A percentile compares a stretch with the other conserved stretches of the same genome.
These are phyloP conservation scores for Xerocomellus intermedius DNA, from an alignment of 768 basidiomycete species.

Conservation along the genomic window DNA sequence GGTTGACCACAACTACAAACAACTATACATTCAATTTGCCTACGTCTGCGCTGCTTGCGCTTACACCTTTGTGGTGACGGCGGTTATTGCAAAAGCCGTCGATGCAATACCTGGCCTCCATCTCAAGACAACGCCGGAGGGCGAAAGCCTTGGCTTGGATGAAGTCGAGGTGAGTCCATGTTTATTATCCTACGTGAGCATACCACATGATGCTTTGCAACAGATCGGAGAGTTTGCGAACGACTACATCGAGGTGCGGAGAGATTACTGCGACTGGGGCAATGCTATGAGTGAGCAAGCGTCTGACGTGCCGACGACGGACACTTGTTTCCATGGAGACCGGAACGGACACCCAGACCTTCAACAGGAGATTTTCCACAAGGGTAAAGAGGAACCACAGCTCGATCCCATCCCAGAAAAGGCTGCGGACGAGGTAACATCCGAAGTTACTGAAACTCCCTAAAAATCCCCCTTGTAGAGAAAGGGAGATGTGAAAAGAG, in stretches of 20 bases:
- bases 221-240: conserved; percentile 70
- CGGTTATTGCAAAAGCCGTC: conserved; percentile 54
- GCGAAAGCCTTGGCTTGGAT: conserved; percentile 64
- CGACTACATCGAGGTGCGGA: conserved; percentile 67
- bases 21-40: conserved; percentile 74
- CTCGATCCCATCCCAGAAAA: conserved; percentile 20
- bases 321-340: conserved; percentile 33
- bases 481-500: background rate
- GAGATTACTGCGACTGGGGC: conserved; percentile 58
- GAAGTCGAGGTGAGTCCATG: conserved; percentile 58
- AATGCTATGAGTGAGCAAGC: conserved; percentile 5
- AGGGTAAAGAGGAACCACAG: conserved; percentile 12
- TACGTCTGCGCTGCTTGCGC: conserved; percentile 56
- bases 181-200: background rate
- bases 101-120: conserved; percentile 59
- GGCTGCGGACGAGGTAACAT: background rate
- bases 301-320: conserved; percentile 7
- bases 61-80: conserved; percentile 64
- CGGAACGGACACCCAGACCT: conserved; percentile 39
- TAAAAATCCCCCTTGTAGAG: background rate
- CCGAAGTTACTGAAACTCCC: background rate
- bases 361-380: background rate
- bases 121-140: conserved; percentile 51
- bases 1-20: conserved; percentile 75
- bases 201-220: background rate